Base-by-base conservation (phyloP, 371 early-diverging fungal genomes). In the Syncephalastrum contaminatum region DNA sequence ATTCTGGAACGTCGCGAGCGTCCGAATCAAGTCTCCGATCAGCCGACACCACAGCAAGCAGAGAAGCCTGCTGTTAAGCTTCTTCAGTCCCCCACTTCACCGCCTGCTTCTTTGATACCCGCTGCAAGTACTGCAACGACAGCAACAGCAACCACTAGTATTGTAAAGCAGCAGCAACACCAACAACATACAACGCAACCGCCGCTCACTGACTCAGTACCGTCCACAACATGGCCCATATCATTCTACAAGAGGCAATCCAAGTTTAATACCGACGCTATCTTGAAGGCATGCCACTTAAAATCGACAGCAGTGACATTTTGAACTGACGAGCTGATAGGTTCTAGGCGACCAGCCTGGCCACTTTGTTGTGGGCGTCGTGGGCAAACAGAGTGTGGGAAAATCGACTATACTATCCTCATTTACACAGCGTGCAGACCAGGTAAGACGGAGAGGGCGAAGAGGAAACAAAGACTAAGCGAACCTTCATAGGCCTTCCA, bases 291-390 rank as follows among this genome's bases (percentile, higher is more conserved):
- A 55, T 22, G 36, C 12, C 2, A 10, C 4, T 27, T 27, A 14
- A 25, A 25, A 30, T 7, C 22, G 44, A 51, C 8, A 42, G 7
- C 6, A 56, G n/a, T 14, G 20, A 20, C 22, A 3, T 8, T 12
- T 8, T 10, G 1, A 30, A 30, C 10, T n/a, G 16, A 45, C 45
- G 6, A 58, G 16, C 39, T 12, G 44, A 4, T 56, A 83, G 83
- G 60, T 70, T 58, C 50, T 83, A n/a, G 69, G 72, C 10, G 91
- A 90, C 25, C 68, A 79, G 45, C 88, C 91, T n/a, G 91, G 89
- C 21, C 87, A 88, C 66, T 91, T 88, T 60, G 83, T 88, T 5
- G 79, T 91, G 21, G 90, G 91, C 12, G 79, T 88, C 19, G 49
- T 89, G 27, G 91, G 91, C 12, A 74, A 82, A 16, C 83, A 82